Evolutionary conservation across 345 rosid species (phyloP).

Genomic region (Bruguiera parviflora): DNA sequence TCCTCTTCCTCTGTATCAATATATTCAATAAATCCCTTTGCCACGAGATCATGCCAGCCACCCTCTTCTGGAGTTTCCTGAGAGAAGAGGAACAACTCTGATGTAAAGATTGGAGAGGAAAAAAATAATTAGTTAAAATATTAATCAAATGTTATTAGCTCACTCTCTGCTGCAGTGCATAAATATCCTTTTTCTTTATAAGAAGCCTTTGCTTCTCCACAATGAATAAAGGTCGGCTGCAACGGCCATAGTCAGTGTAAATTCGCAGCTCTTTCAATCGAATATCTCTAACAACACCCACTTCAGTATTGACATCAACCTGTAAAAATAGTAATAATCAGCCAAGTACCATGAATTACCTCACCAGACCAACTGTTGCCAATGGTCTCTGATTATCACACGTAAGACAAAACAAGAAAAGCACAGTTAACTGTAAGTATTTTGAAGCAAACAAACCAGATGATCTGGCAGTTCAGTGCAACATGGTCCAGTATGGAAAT

Average conservation of each 20-base stretch:
- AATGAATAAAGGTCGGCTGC: constrained; percentile 93
- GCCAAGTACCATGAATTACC: background rate
- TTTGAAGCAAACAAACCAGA: no score
- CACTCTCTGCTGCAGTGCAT: constrained; percentile 86
- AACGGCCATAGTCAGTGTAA: constrained; percentile 97
- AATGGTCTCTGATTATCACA: no score
- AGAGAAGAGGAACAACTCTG: constrained; percentile 2
- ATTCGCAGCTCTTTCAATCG: constrained; percentile 83
- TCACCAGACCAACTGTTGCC: no score
- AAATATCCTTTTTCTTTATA: constrained; percentile 80
- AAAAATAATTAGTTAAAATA: background rate
- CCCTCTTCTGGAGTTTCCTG: constrained; percentile 85
- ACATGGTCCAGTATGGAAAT: no score
- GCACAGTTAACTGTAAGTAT: no score
- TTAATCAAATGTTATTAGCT: constrained; percentile 11
- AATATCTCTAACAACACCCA: constrained; percentile 95
- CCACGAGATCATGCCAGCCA: constrained; percentile 95
- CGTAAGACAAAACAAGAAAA: no score
- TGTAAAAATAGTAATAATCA: constrained; percentile 29
- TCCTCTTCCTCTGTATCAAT: constrained; percentile 98
- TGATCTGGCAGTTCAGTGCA: no score
- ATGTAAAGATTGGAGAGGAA: background rate
- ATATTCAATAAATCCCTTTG: constrained; percentile 85
- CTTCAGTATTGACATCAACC: constrained; percentile 98
- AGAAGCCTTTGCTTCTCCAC: constrained; percentile 94